Evolutionary conservation across 129 eudicot genomes (phyloP), one percentile per base, ranked within the genome.

Genomic region (Cynara cardunculus): DNA sequence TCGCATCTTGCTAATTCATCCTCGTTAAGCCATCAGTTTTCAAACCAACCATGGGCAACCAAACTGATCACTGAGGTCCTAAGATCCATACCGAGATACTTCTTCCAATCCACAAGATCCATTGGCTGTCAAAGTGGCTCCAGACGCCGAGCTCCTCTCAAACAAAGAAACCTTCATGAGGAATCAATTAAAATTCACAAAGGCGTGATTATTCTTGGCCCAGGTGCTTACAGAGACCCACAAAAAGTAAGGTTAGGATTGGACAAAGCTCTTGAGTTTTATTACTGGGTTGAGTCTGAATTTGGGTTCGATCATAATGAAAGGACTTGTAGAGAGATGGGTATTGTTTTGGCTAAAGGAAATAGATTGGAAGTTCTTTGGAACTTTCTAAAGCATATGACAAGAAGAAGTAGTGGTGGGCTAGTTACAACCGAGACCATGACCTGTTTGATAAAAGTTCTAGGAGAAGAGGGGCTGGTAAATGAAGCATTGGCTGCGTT

Each of bases 401-500:
- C 96, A 0, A 87, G 90, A 74, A 86, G 90, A 79, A 81, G 70
- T 5, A 12, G 46, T 31, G 34, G 71, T 34, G 85, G 82, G 82
- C 73, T 92, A 14, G 88, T 92, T 18, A 94, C 96, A 7, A 89
- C 96, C 18, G 59, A 79, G 70, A 87, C 93, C 16, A 83, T 94
- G 68, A 94, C 98, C 8, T 94, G 97, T 91, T 86, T 94, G 87
- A 88, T 94, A 44, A 94, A 92, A 81, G 89, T 86, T 53, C 85
- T 94, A 77, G 97, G 98, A 53, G 97, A 94, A 74, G 82, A 90
- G 70, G 98, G 98, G 1, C 76, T 94, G 19, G 98, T 77, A 3
- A 87, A 89, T 25, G 97, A 90, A 19, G 97, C 97, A 27, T 77
- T 90, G 73, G 79, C 82, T 66, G 94, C 89, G 0, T 94, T 94